Base-by-base conservation (phyloP, 495 filamentous ascomycete genomes). In the Aspergillus cavernicola region DNA sequence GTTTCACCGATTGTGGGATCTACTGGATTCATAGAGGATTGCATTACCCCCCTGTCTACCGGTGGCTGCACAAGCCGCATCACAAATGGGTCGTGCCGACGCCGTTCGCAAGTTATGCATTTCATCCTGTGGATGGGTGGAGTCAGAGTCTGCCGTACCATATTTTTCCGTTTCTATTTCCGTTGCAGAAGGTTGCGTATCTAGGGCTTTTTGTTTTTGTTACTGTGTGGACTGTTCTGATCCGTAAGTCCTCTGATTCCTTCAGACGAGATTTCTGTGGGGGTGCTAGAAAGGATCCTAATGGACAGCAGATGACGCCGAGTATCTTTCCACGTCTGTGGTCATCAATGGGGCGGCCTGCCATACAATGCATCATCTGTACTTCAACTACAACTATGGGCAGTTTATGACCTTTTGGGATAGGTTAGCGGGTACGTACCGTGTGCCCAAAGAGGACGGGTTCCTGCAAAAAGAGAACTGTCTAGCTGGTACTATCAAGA, bases 61-160 rank as follows among this genome's bases (percentile, higher is more conserved):
- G 88, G 75, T 73, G 70, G 50, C 79, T 96, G 19, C 92, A 97
- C 78, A 97, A 97, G 76, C 85, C 88, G 32, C 92, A 97, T 75
- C 92, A 97, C 78, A 96, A 96, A 74, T 97, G 92, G 92, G 92
- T 96, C 70, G 90, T 97, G 80, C 90, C 92, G 16, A 95, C 92
- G 0, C 92, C 92, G 4, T 97, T 79, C 68, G 92, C 92, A 3
- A 86, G 82, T 53, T 87, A 93, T 72, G 92, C 92, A 38, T 97
- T 97, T 75, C 89, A 97, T 74, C 92, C 92, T 1, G 53, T 96
- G 24, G 92, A 97, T 69, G 92, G 92, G 56, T 97, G 84, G 74
- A 72, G 84, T 9, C 92, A 97, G 76, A 87, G 86, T 61, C 55
- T 96, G n/a, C 92, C 92, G 1, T 97, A 97, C 71, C 92, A 97